Base-by-base conservation (phyloP, 805 yeast genomes). In the Starmera pachycereana region DNA sequence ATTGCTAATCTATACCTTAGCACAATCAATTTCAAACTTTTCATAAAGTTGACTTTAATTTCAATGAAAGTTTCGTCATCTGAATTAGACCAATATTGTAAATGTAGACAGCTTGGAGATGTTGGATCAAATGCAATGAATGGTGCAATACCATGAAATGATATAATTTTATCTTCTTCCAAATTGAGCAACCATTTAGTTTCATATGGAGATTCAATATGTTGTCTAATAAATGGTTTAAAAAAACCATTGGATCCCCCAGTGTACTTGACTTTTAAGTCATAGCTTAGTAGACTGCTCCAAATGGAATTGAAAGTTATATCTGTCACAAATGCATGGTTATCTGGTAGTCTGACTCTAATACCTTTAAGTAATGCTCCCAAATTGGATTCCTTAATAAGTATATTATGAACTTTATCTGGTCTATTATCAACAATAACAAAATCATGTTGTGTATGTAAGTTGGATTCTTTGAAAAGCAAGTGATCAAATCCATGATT, bases 1-100 rank as follows among this genome's bases (percentile, higher is more conserved):
- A 82, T 63, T 2, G 84, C 76, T 12, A 90, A 68, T 51, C 98
- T 69, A 58, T 83, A 90, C 41, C 95, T 68, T 48, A 88, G 65
- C 5, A 84, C 80, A 36, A 89, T 60, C 46, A 82, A 67, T 41
- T 78, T 81, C 43, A 89, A 58, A 32, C 90, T 80, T 28, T 70
- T 66, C 35, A 72, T 49, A n/a, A 66, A 35, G 12, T 53, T 51
- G 32, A 58, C 14, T 5, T 40, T 40, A 2, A 48, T 12, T 14
- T 35, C 36, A 12, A 40, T 37, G 13, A 38, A 34, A 10, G 33
- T 30, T 14, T 44, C 33, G 11, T 45, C 14, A n/a, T 22, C 14
- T 12, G 70, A 58, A 40, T 67, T 69, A 19, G 66, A 62, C 72
- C 79, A 76, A 2, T 78, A 41, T 46, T 74, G 69, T 12, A 76